phyloP scores from a whole-genome alignment of 2,329 filamentous ascomycete species.

The Paramyrothecium sp. region DNA sequence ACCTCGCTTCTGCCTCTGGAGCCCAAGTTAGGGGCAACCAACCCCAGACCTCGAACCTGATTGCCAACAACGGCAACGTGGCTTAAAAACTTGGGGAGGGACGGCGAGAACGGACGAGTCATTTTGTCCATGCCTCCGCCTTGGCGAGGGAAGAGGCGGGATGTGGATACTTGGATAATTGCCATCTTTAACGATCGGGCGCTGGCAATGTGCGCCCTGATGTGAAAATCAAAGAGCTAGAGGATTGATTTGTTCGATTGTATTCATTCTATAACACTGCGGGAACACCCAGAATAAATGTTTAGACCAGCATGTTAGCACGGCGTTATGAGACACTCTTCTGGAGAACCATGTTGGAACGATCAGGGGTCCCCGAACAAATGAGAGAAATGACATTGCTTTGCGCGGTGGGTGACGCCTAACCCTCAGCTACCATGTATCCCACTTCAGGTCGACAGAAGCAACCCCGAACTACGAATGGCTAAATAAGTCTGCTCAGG shows the following conservation, averaged over 20 bases:
- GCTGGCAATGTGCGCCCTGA: background rate
- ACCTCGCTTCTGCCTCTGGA: slow-evolving; percentile 46
- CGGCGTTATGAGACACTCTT: background rate
- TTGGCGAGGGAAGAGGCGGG: background rate
- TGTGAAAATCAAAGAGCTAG: background rate
- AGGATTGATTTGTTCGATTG: background rate
- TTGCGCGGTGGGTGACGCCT: no score
- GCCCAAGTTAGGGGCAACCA: slow-evolving; percentile 41
- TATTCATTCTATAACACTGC: background rate
- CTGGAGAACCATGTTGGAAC: background rate
- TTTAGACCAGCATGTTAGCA: background rate
- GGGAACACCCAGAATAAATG: background rate
- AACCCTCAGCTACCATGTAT: no score
- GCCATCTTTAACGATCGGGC: background rate
- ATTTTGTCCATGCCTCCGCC: background rate
- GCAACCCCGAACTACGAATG: no score
- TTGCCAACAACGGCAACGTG: slow-evolving; percentile 55
- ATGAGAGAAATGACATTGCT: background rate
- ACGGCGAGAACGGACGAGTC: background rate
- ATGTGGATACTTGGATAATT: background rate
- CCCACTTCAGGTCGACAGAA: no score
- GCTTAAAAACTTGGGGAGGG: slow-evolving; percentile 8
- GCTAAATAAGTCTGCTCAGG: no score
- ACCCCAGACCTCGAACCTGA: slow-evolving; percentile 45
- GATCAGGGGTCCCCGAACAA: background rate